A percentile compares a stretch with the other conserved stretches of the same genome.
Evolutionary conservation across 176 grass and related monocot genomes (phyloP).

Genomic region (Pharus latifolius): DNA sequence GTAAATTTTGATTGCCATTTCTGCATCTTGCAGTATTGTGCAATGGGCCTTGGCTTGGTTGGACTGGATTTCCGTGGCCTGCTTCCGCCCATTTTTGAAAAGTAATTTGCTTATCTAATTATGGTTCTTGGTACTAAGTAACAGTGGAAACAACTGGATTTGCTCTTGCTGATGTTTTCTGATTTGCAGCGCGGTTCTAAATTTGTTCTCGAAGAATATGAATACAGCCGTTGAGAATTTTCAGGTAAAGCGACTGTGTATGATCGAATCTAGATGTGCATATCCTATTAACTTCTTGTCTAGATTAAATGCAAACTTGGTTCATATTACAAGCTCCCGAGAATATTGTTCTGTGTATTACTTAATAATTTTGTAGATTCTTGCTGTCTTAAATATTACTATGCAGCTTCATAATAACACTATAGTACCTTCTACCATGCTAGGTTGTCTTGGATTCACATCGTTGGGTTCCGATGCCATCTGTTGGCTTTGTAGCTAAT

Average conservation of each 20-base stretch:
- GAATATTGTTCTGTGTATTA: too few relatives aligned
- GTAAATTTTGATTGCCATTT: conserved; percentile 5
- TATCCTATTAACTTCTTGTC: background rate
- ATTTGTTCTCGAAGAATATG: conserved; percentile 95
- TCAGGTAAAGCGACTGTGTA: conserved; percentile 43
- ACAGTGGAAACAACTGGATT: background rate
- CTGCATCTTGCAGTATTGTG: conserved; percentile 79
- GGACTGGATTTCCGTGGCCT: conserved; percentile 92
- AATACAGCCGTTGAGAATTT: conserved; percentile 81
- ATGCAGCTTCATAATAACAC: background rate
- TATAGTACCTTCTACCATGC: background rate
- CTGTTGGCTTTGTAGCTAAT: conserved; percentile 91
- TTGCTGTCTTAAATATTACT: background rate
- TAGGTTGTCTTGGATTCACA: conserved; percentile 96
- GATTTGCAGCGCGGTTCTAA: conserved; percentile 69
- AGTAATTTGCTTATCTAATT: conserved; percentile 39
- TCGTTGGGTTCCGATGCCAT: conserved; percentile 91
- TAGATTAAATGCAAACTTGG: background rate
- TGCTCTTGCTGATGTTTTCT: conserved; percentile 17
- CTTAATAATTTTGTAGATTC: background rate
- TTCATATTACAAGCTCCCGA: background rate
- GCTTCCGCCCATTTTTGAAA: conserved; percentile 93
- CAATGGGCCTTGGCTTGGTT: conserved; percentile 93
- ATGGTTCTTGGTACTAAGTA: background rate
- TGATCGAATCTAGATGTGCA: background rate